These are phyloP conservation scores for Xylogone sp. DNA, from an alignment of 2,329 filamentous ascomycete species.

Conservation along the genomic window DNA sequence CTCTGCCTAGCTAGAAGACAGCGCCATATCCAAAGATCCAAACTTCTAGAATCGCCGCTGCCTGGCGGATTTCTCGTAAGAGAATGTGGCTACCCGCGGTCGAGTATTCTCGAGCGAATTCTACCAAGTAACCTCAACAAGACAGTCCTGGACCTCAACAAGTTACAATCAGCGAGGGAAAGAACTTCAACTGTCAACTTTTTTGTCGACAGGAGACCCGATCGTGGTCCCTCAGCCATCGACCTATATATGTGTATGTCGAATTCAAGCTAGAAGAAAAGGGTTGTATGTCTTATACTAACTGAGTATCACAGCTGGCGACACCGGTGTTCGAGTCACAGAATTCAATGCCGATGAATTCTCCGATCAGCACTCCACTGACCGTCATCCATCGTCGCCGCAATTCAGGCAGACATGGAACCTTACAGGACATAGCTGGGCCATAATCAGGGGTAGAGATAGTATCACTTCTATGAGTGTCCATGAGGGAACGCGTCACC, in stretches of 20 bases:
- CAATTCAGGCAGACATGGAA: background rate
- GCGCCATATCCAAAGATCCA: slow-evolving; percentile 17
- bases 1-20: slow-evolving; percentile 6
- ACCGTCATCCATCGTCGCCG: background rate
- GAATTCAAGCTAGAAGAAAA: too few relatives aligned
- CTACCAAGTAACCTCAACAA: background rate
- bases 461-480: slow-evolving; percentile 7
- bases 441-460: background rate
- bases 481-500: background rate
- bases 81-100: slow-evolving; percentile 10
- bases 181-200: background rate
- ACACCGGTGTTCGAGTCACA: background rate
- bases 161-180: background rate
- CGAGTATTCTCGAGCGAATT: slow-evolving; percentile 4
- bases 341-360: background rate
- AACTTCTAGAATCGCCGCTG: slow-evolving; percentile 12
- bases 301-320: background rate
- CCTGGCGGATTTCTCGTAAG: slow-evolving; percentile 16
- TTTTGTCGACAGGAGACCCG: background rate
- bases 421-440: background rate
- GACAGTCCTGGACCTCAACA: background rate
- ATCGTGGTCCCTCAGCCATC: background rate
- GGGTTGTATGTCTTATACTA: background rate
- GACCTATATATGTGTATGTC: background rate
- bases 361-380: background rate